Evolutionary conservation across 495 filamentous ascomycete genomes (phyloP), one percentile per base, ranked within the genome.

Genomic region (Xylaria telfairii): DNA sequence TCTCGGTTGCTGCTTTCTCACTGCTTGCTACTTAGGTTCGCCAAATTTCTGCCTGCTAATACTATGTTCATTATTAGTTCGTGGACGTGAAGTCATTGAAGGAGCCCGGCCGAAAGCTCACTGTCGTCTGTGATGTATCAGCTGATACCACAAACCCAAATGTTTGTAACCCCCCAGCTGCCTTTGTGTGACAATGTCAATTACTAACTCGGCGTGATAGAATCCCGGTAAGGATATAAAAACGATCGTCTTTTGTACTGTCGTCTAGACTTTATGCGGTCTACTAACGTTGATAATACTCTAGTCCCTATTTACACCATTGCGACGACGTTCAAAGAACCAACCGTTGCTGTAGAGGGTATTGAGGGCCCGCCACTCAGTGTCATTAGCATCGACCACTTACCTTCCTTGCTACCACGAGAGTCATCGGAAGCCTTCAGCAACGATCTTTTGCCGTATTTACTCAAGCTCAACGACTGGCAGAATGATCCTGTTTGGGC

Each of bases 361-460:
- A 79, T 89, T 44, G 74, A 83, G 47, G 82, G 82, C 53, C 89
- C 90, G n/a, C 86, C 86, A 12, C 82, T 93, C 61, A 90, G 87
- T 44, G 92, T 95, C 63, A 94, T 96, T 78, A 90, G 89, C 64
- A 97, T 98, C 74, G 95, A 97, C 77, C 95, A 97, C 77, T 87
- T 98, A 10, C 95, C 95, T 6, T 92, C 90, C 37, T 87, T 97
- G 46, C 86, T 98, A 21, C 93, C 95, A 12, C 84, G 95, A 54
- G 95, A 98, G 81, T 90, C 93, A 46, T 93, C 89, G 41, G 95
- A 98, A 84, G 89, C 92, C 32, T 98, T 97, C 79, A 93, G 90
- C 81, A 81, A 85, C 53, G 92, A 91, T 32, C 83, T 98, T 67
- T 81, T 98, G 44, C 94, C 94, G 3, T 91, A 89, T 73, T 82